Conservation (phyloP, 768 basidiomycete species). For the Tulasnella sp. region DNA sequence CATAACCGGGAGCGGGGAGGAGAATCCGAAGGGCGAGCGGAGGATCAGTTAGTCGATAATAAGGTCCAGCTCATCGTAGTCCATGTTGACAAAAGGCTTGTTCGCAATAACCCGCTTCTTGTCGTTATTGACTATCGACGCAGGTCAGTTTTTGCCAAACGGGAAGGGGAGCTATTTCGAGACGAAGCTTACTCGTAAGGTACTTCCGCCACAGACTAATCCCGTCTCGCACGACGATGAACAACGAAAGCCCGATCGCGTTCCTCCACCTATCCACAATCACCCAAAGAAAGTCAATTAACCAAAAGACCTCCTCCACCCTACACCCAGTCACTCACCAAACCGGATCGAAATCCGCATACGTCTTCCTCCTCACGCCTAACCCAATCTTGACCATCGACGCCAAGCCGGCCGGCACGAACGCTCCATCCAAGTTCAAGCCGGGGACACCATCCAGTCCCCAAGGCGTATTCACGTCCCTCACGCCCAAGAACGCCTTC, state of each 20-base stretch:
- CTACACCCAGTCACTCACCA: not conserved
- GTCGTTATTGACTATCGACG: not conserved
- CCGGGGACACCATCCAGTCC: not conserved
- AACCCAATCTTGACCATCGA: not conserved
- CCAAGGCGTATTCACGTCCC: not conserved
- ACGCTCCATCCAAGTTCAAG: not conserved
- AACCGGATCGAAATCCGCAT: not conserved
- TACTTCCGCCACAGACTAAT: not conserved
- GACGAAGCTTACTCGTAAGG: not conserved
- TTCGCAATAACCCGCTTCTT: not conserved
- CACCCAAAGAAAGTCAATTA: not conserved
- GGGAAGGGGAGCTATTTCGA: too few species aligned
- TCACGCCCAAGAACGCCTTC: not conserved
- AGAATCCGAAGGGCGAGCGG: not conserved
- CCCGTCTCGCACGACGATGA: not conserved
- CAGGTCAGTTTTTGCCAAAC: not conserved
- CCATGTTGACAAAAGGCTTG: slow-evolving; percentile 4
- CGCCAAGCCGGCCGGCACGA: not conserved
- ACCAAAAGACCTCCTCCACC: too few species aligned
- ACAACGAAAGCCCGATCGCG: not conserved
- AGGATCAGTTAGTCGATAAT: not conserved
- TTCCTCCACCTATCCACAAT: slow-evolving; percentile 2
- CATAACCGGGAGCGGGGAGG: not conserved
- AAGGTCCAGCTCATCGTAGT: slow-evolving; percentile 6
- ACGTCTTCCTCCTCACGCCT: not conserved